phyloP scores from a whole-genome alignment of 768 basidiomycete genomes.

The Lactarius pseudohatsudake region DNA sequence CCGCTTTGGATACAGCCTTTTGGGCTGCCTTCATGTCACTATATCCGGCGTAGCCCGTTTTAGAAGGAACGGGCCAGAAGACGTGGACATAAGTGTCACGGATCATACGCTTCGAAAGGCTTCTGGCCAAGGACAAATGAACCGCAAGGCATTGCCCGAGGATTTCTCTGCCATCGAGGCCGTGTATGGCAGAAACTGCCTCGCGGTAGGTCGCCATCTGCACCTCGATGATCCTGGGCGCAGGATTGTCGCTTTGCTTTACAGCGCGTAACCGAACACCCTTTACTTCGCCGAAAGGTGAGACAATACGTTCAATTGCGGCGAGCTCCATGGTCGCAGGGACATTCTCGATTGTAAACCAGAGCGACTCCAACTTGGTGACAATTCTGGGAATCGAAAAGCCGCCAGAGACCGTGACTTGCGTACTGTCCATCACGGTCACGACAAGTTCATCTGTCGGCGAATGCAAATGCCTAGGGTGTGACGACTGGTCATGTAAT shows the following conservation, averaged over 20 bases:
- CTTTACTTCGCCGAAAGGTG: slow-evolving; percentile 48
- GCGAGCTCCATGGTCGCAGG: slow-evolving; percentile 38
- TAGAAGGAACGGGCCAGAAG: slow-evolving; percentile 57
- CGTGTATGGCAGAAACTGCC: slow-evolving; percentile 52
- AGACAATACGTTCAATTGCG: slow-evolving; percentile 42
- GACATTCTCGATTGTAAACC: slow-evolving; percentile 55
- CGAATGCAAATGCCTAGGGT: not conserved
- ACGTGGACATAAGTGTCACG: slow-evolving; percentile 57
- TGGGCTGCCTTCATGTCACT: slow-evolving; percentile 47
- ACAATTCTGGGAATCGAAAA: slow-evolving; percentile 55
- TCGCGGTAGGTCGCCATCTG: slow-evolving; percentile 49
- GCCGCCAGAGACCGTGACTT: slow-evolving; percentile 57
- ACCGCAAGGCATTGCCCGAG: slow-evolving; percentile 45
- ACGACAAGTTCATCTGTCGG: slow-evolving; percentile 29
- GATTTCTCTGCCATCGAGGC: slow-evolving; percentile 48
- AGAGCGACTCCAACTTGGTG: slow-evolving; percentile 71
- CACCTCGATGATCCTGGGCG: slow-evolving; percentile 40
- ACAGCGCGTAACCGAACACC: slow-evolving; percentile 35
- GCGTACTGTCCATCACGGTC: slow-evolving; percentile 53
- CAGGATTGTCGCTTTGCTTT: not conserved
- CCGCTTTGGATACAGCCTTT: slow-evolving; percentile 47
- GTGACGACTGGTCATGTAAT: not conserved
- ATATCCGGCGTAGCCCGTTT: slow-evolving; percentile 65
- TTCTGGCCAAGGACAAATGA: slow-evolving; percentile 46
- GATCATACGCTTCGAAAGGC: slow-evolving; percentile 41